Evolutionary conservation across 2,329 filamentous ascomycete species (phyloP).

Genomic region (Beauveria bassiana): DNA sequence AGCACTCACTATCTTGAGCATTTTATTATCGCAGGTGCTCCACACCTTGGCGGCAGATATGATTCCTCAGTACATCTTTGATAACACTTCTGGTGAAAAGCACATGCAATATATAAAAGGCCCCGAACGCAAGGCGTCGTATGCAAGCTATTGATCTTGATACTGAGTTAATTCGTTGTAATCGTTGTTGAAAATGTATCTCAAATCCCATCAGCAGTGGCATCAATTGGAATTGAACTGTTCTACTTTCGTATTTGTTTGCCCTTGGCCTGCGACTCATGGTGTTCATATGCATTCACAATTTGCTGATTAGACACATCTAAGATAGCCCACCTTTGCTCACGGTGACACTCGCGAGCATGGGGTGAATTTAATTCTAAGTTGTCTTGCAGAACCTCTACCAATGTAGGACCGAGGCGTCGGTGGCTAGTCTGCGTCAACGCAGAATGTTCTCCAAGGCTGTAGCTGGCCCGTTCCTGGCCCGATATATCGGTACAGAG

Average conservation of each 20-base stretch:
- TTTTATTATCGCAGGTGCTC: background rate
- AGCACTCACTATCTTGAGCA: background rate
- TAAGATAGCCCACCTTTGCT: constrained; percentile 48
- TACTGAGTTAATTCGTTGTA: background rate
- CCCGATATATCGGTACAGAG: constrained; percentile 39
- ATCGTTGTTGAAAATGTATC: background rate
- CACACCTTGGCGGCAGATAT: background rate
- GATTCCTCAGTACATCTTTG: background rate
- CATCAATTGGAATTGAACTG: background rate
- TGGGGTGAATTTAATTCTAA: constrained; percentile 20
- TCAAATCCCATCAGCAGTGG: background rate
- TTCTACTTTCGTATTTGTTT: background rate
- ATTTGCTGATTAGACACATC: constrained; percentile 33
- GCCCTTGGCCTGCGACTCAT: too few species aligned
- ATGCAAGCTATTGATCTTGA: background rate
- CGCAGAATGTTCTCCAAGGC: background rate
- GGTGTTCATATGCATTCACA: constrained; percentile 28
- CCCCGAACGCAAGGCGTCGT: background rate
- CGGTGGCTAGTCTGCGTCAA: constrained; percentile 11
- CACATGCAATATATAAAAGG: background rate
- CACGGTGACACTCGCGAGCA: constrained; percentile 25
- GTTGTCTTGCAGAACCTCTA: constrained; percentile 1
- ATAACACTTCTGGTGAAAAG: background rate
- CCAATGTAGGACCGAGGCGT: background rate
- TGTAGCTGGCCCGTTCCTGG: constrained; percentile 14